Evolutionary conservation across 441 rosid species (phyloP), one percentile per base, ranked within the genome.

Genomic region (Mallotus japonicus): DNA sequence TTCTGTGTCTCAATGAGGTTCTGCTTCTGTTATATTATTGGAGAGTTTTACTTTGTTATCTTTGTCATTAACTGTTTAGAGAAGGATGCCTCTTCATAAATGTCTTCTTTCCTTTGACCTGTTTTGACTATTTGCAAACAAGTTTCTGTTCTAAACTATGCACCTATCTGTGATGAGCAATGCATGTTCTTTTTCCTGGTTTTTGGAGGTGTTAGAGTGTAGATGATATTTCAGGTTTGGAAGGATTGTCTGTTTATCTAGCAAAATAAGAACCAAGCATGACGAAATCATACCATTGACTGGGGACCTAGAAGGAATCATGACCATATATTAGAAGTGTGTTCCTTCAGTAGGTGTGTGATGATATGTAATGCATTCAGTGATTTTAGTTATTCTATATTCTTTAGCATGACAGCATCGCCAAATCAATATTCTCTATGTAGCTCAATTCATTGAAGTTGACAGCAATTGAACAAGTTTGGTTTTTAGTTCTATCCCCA

Each of bases 391-490:
- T 13, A 50, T 50, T 13, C 3, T 13, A 50, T 12, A 4, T 50
- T 50, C 55, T 50, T 9, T 15, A 13, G 22, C 16, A 14, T 61
- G 20, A 24, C 19, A 46, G 57, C 57, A 24, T 28, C 15, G 40
- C 55, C 69, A 46, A 65, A 54, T 65, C 58, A 65, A 49, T 50
- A 49, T 66, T 66, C 58, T 22, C 15, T n/a, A 20, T 65, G 37
- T 22, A 5, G 37, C 37, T 65, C n/a, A 22, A 40, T 65, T 65
- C 15, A n/a, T 19, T n/a, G 46, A 44, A 64, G 53, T 12, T 44
- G 17, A 22, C 49, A 40, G 19, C 16, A 37, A 68, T n/a, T 32
- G 61, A 51, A 28, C 32, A 64, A 5, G 32, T 53, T 32, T 42
- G 7, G 12, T 12, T 54, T 34, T 44, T 37, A 1, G 13, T 32